Evolutionary conservation across 305 asterid genomes (phyloP).

Genomic region (Nicotiana rustica): DNA sequence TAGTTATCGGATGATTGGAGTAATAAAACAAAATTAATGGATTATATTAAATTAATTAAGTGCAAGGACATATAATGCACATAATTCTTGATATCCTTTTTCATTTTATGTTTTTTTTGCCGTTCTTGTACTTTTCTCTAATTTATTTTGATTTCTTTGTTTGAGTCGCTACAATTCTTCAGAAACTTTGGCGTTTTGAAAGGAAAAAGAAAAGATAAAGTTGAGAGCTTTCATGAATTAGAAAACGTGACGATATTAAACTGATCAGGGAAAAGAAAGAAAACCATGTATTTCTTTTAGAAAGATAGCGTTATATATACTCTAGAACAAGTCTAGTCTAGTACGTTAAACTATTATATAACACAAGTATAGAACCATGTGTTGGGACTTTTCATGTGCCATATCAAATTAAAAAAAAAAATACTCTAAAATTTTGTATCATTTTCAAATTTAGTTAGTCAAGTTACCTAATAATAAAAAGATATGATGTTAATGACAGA

Average conservation of each 20-base stretch:
- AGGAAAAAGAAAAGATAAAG: neutral
- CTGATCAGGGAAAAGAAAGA: neutral
- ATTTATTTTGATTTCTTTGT: neutral
- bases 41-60: neutral
- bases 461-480: too few species aligned
- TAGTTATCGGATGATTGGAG: too few species aligned
- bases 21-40: too few species aligned
- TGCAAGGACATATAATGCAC: neutral
- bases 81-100: neutral
- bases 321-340: neutral
- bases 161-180: neutral
- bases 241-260: neutral
- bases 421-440: too few species aligned
- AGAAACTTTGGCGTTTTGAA: constrained; percentile 24
- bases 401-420: neutral
- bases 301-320: neutral
- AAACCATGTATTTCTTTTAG: neutral
- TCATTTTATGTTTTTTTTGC: neutral
- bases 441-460: too few species aligned
- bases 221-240: neutral
- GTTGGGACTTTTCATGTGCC: neutral
- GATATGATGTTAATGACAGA: too few species aligned
- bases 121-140: neutral
- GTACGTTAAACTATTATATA: constrained; percentile 13
- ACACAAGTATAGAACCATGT: neutral